Percentiles rank a stretch among this genome's conserved stretches.
phyloP scores from a whole-genome alignment of 1,139 yeast species.

The Suhomyces coccinellae region DNA sequence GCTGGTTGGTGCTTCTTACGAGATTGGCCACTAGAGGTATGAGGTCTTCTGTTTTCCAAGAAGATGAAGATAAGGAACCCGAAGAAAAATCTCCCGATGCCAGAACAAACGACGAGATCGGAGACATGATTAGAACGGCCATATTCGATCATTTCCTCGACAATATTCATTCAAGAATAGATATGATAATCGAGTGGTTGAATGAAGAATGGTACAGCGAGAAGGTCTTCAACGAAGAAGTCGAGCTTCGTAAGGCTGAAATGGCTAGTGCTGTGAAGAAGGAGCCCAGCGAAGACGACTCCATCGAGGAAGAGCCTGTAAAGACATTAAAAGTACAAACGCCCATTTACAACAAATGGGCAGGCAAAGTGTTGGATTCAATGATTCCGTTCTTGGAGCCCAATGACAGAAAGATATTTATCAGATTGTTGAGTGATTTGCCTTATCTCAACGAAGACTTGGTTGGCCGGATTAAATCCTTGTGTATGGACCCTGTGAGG shows the following conservation, averaged over 20 bases:
- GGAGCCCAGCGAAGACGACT: conserved; percentile 15
- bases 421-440: conserved; percentile 80
- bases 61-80: conserved; percentile 6
- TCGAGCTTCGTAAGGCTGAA: conserved; percentile 17
- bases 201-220: conserved; percentile 95
- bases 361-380: conserved; percentile 71
- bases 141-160: conserved; percentile 72
- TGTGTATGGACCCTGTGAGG: conserved; percentile 86
- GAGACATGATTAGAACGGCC: conserved; percentile 66
- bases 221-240: conserved; percentile 42
- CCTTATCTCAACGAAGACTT: conserved; percentile 69
- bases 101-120: conserved; percentile 37
- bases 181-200: conserved; percentile 86
- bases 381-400: conserved; percentile 82
- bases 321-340: conserved; percentile 25
- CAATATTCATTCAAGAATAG: conserved; percentile 72
- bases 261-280: conserved; percentile 18
- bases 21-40: conserved; percentile 83
- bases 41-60: conserved; percentile 28
- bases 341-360: conserved; percentile 65
- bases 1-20: conserved; percentile 77
- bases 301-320: conserved; percentile 8
- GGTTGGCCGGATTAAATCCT: conserved; percentile 63
- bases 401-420: conserved; percentile 73
- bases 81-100: conserved; percentile 15